Percentiles rank a stretch among this genome's conserved stretches.
phyloP scores from a whole-genome alignment of 176 grass and related monocot species.

The Cocos nucifera region DNA sequence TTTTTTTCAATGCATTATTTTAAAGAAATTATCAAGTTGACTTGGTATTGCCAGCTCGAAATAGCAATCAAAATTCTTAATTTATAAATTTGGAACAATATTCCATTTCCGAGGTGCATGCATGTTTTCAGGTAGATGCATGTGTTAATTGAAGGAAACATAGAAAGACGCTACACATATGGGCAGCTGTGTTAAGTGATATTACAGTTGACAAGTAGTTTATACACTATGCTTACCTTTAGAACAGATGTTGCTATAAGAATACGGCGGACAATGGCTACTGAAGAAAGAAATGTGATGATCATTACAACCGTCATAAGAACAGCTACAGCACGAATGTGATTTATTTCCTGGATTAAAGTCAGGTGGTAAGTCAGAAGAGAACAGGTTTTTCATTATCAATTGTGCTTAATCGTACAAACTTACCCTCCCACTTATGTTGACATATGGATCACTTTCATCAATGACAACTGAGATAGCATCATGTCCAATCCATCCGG shows the following conservation, averaged over 20 bases:
- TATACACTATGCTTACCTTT: slow-evolving; percentile 40
- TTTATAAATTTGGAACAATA: too few relatives aligned
- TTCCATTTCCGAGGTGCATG: too few relatives aligned
- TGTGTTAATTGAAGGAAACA: too few relatives aligned
- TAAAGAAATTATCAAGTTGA: too few relatives aligned
- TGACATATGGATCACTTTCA: slow-evolving; percentile 80
- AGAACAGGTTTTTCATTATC: slow-evolving; percentile 4
- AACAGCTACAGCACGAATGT: slow-evolving; percentile 60
- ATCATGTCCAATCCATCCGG: slow-evolving; percentile 91
- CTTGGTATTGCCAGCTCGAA: too few relatives aligned
- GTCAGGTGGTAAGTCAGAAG: slow-evolving; percentile 11
- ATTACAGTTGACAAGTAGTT: too few relatives aligned
- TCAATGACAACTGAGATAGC: slow-evolving; percentile 92
- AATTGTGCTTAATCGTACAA: not conserved
- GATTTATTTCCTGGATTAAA: slow-evolving; percentile 69
- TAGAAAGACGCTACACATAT: too few relatives aligned
- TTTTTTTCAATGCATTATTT: too few relatives aligned
- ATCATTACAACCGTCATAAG: slow-evolving; percentile 91
- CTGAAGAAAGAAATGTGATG: slow-evolving; percentile 73
- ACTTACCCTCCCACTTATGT: slow-evolving; percentile 69
- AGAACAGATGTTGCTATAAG: slow-evolving; percentile 82
- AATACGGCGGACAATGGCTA: slow-evolving; percentile 83
- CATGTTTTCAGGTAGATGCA: too few relatives aligned
- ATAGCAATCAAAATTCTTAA: too few relatives aligned
- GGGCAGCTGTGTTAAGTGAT: too few relatives aligned